Percentiles rank a stretch among this genome's conserved stretches.
Conservation (phyloP, 768 basidiomycete species). For the Amanita pallidorosea region DNA sequence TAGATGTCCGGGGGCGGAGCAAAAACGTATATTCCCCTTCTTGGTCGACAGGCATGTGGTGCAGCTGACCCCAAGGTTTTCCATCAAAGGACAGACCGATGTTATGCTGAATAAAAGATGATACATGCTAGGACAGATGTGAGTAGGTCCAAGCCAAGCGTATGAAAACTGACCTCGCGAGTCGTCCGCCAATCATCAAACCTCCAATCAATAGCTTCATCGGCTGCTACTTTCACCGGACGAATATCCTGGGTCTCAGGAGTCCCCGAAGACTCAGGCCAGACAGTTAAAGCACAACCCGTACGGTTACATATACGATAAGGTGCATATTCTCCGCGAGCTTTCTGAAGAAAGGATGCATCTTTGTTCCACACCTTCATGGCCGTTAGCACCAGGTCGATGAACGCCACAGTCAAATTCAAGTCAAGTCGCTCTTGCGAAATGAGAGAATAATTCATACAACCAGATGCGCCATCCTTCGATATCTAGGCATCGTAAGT, state of each 20-base stretch:
- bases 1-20: constrained; percentile 69
- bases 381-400: constrained; percentile 71
- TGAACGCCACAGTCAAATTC: constrained; percentile 85
- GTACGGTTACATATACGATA: constrained; percentile 90
- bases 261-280: constrained; percentile 68
- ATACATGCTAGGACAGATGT: constrained; percentile 37
- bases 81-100: constrained; percentile 79
- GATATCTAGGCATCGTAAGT: constrained; percentile 28
- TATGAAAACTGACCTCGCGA: constrained; percentile 58
- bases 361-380: constrained; percentile 64
- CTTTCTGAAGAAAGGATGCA: constrained; percentile 59
- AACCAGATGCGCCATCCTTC: constrained; percentile 38
- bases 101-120: constrained; percentile 66
- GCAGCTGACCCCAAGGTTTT: constrained; percentile 82
- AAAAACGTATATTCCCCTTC: constrained; percentile 89
- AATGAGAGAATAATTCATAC: constrained; percentile 48
- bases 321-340: constrained; percentile 84
- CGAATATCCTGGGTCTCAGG: constrained; percentile 33
- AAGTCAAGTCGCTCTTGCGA: constrained; percentile 82
- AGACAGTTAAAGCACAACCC: constrained; percentile 74
- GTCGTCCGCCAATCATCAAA: constrained; percentile 94
- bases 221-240: constrained; percentile 55
- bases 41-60: constrained; percentile 81
- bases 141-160: neutral
- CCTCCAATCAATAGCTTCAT: constrained; percentile 82